Evolutionary conservation across 352 stramenopile genomes (phyloP), one percentile per base, ranked within the genome.

Genomic region (Phytophthora syringae): DNA sequence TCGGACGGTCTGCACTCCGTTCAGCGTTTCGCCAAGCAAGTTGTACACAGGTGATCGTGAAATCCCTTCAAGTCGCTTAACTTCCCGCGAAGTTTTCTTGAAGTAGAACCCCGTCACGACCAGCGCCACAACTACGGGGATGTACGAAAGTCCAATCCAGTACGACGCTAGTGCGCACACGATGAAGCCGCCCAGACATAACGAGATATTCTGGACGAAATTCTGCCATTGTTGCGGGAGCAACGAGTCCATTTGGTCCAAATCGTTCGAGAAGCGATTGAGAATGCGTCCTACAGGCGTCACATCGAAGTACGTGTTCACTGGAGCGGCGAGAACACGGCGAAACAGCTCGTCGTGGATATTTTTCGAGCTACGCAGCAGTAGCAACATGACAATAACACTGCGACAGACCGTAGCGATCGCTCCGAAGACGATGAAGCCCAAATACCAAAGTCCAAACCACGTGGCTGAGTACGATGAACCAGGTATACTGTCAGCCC

Each of bases 41-140:
- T 89, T 88, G 78, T 97, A 99, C n/a, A 99, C 85, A 12, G 97
- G 97, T n/a, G 88, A 76, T 16, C 77, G 64, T 3, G 66, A 81
- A 64, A 98, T 76, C 9, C 88, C 88, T 63, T 99, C 97, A 18
- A 99, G 82, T 10, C 96, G 84, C 79, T 98, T 98, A 13, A 98
- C 70, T 60, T 98, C 95, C 15, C 77, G 64, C 54, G 85, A 80
- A 3, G 74, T 86, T 37, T 76, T 70, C 39, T 97, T 86, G 73
- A 97, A 98, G 67, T 74, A 74, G 36, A 70, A 47, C 0, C 67
- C 60, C 3, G 97, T 98, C 22, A 93, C 86, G 13, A 81, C 64
- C 22, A 83, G 52, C 5, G 72, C 55, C 13, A 61, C 68, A 25
- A 89, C 77, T 25, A 90, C 67, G 5, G 82, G 92, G 1, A 91